These are phyloP conservation scores for Globisporangium alternatum DNA, from an alignment of 352 stramenopile genomes.

Conservation along the genomic window DNA sequence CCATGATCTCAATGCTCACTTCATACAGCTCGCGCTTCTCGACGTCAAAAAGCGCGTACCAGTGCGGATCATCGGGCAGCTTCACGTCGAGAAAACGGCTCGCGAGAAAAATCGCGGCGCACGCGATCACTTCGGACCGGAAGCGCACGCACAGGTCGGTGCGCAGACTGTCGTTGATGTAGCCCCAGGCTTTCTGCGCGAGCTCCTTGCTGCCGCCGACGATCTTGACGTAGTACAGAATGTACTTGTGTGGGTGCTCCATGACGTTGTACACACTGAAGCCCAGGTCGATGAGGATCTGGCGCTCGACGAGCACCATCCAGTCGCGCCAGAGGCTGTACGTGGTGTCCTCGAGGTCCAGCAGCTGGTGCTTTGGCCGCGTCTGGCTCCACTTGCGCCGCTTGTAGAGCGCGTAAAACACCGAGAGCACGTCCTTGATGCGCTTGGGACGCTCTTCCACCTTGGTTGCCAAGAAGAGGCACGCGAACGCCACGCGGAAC, in stretches of 20 bases:
- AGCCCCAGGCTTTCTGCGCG: slow-evolving; percentile 86
- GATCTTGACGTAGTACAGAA: slow-evolving; percentile 92
- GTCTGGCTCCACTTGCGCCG: slow-evolving; percentile 59
- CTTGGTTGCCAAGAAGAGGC: slow-evolving; percentile 88
- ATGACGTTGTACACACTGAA: slow-evolving; percentile 92
- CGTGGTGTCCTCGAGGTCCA: slow-evolving; percentile 58
- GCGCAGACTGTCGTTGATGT: slow-evolving; percentile 90
- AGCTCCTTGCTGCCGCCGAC: slow-evolving; percentile 67
- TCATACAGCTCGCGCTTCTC: slow-evolving; percentile 43
- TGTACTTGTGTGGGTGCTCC: slow-evolving; percentile 93
- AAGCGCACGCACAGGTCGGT: slow-evolving; percentile 83
- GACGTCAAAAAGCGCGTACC: slow-evolving; percentile 72
- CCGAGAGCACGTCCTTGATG: slow-evolving; percentile 79
- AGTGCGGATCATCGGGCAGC: slow-evolving; percentile 52
- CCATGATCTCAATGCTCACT: slow-evolving; percentile 53
- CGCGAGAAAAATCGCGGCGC: slow-evolving; percentile 87
- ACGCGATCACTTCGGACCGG: slow-evolving; percentile 82
- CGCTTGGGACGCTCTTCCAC: slow-evolving; percentile 84
- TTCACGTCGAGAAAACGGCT: slow-evolving; percentile 55
- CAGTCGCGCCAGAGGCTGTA: slow-evolving; percentile 79
- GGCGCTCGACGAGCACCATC: slow-evolving; percentile 85
- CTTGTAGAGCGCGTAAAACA: slow-evolving; percentile 87
- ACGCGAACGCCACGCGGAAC: slow-evolving; percentile 86
- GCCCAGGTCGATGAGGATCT: slow-evolving; percentile 91
- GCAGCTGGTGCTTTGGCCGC: slow-evolving; percentile 51